Base-by-base conservation (phyloP, 2,329 filamentous ascomycete species). In the Colletotrichum eleusines region DNA sequence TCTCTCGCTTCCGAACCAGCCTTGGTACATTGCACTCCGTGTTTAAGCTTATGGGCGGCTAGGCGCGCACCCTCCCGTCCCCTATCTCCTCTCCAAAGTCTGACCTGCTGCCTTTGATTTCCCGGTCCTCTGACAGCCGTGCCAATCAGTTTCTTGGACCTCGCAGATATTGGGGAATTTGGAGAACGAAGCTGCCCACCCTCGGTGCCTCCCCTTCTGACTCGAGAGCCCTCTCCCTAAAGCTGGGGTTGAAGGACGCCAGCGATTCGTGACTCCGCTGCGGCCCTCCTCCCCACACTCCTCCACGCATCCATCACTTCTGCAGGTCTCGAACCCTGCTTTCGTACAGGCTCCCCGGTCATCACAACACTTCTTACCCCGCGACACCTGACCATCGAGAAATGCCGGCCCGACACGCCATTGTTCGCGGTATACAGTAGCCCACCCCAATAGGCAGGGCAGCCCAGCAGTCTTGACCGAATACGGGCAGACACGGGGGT, bases 371-470 rank as follows among this genome's bases (percentile, higher is more conserved):
- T 59, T 46, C 28, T 69, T 69, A 65, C 46, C 44, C 59, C 66
- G 48, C 66, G 61, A 72, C 69, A 72, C 69, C 69, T 72, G 69
- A 72, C 48, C 57, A 70, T 35, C 35, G 54, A 70, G 69, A 70
- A 70, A 72, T 72, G 69, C 69, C 60, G 60, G 60, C 66, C 60
- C 66, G 66, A 44, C 31, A 72, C 66, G 55, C 66, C 53, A 72
- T 31, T 50, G 23, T 53, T 46, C 42, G 50, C 51, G 35, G 58
- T 51, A 40, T 44, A 16, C 14, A 48, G 23, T 59, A 23, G 35
- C 44, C 44, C 44, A 20, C 46, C 51, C 38, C 20, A n/a, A 48
- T 23, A 53, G 26, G 50, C 33, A 42, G 58, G 42, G 63, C 23
- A 44, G 48, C 58, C 23, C 42, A 42, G 40, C 28, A 42, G 31